Evolutionary conservation across 768 basidiomycete genomes (phyloP).

Genomic region (Gloeophyllum trabeum): DNA sequence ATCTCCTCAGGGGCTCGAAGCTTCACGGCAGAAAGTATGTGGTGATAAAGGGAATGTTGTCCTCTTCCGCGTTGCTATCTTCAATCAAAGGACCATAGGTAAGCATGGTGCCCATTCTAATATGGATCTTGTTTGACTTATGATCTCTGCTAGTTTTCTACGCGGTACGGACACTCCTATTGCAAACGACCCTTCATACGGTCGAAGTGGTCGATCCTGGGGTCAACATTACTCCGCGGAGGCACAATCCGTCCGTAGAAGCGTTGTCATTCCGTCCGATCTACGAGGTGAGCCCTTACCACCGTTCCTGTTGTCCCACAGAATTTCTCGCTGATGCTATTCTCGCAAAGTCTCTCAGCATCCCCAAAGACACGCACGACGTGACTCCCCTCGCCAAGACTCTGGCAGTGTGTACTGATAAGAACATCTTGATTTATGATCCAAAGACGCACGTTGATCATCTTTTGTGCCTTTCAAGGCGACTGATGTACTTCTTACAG

Average conservation of each 20-base stretch:
- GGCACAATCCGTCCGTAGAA: conserved; percentile 16
- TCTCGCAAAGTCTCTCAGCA: conserved; percentile 41
- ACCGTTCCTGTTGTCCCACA: background rate
- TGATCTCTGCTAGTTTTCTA: conserved; percentile 43
- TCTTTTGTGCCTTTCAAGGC: conserved; percentile 24
- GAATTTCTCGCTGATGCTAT: conserved; percentile 1
- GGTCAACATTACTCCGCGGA: conserved; percentile 22
- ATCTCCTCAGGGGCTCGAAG: conserved; percentile 33
- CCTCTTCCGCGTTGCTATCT: conserved; percentile 47
- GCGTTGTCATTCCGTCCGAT: conserved; percentile 43
- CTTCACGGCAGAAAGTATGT: conserved; percentile 51
- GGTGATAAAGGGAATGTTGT: conserved; percentile 41
- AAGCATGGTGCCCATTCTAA: conserved; percentile 10
- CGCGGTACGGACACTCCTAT: conserved; percentile 47
- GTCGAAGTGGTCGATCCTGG: conserved; percentile 42
- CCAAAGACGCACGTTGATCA: conserved; percentile 47
- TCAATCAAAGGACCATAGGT: conserved; percentile 50
- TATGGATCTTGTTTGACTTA: conserved; percentile 1
- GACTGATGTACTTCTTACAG: no score
- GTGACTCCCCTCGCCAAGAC: conserved; percentile 50
- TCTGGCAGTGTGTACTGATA: conserved; percentile 53
- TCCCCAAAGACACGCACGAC: conserved; percentile 61
- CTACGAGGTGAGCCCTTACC: conserved; percentile 42
- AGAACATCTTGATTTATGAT: conserved; percentile 54
- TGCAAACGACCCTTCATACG: conserved; percentile 49